Conservation (phyloP, 345 rosid genomes). For the Raphanus sativus region DNA sequence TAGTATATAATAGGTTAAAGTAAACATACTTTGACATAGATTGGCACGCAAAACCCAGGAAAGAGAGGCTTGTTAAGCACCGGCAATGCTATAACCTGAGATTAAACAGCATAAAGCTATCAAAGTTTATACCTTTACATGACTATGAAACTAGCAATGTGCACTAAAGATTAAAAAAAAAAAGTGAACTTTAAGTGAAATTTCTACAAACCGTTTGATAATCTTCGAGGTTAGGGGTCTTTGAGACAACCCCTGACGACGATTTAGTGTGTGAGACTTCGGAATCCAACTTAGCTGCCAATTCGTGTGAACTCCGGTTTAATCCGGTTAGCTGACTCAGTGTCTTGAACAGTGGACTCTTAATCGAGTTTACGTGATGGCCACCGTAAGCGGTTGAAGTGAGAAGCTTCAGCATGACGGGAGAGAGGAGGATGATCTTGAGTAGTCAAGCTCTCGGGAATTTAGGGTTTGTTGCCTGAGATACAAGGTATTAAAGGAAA, state of each 20-base stretch:
- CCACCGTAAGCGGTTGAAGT: constrained; percentile 20
- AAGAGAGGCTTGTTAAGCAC: constrained; percentile 81
- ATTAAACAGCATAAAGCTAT: constrained; percentile 9
- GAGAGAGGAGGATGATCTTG: not conserved
- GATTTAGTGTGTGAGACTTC: constrained; percentile 40
- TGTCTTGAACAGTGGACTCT: constrained; percentile 36
- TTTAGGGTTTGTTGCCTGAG: too few species aligned
- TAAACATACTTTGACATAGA: not conserved
- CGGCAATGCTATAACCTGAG: constrained; percentile 85
- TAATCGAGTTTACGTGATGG: constrained; percentile 23
- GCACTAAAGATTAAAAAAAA: not conserved
- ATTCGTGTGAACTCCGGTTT: not conserved
- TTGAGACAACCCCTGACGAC: constrained; percentile 43
- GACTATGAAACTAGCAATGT: too few species aligned
- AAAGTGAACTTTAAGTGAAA: not conserved
- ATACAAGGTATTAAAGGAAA: not conserved
- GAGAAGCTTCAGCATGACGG: not conserved
- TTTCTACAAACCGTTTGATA: constrained; percentile 59
- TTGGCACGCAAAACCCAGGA: constrained; percentile 89
- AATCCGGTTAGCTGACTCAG: constrained; percentile 47
- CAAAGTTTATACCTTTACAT: not conserved
- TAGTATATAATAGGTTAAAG: too few species aligned
- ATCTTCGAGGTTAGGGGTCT: constrained; percentile 59
- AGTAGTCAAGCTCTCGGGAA: too few species aligned
- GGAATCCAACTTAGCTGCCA: not conserved